Evolutionary conservation across 2,329 filamentous ascomycete species (phyloP).

Genomic region (Pyrenophora graminea): DNA sequence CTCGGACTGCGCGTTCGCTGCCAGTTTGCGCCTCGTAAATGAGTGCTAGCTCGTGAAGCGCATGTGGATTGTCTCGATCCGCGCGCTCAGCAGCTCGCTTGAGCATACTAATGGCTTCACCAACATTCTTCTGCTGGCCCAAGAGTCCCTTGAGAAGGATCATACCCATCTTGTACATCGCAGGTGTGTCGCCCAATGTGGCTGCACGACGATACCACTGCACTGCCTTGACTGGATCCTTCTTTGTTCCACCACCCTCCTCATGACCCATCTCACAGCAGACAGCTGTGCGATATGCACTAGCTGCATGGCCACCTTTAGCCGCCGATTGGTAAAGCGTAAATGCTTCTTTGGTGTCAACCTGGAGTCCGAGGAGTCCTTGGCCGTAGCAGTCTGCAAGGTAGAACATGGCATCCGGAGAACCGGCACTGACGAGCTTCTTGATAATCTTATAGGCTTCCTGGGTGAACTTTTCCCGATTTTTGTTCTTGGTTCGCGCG

Average conservation of each 20-base stretch:
- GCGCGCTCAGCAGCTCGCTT: conserved; percentile 90
- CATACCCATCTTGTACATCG: conserved; percentile 99
- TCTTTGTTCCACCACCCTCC: conserved; percentile 88
- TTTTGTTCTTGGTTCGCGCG: conserved; percentile 63
- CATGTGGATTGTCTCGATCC: conserved; percentile 89
- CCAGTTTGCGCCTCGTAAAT: conserved; percentile 70
- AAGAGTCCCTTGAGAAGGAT: conserved; percentile 90
- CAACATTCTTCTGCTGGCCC: conserved; percentile 79
- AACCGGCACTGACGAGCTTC: conserved; percentile 75
- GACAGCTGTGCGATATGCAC: conserved; percentile 91
- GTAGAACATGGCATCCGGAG: conserved; percentile 89
- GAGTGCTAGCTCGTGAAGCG: conserved; percentile 80
- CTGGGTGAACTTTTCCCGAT: conserved; percentile 78
- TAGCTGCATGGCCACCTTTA: conserved; percentile 81
- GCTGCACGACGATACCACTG: conserved; percentile 98
- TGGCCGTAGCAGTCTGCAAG: conserved; percentile 87
- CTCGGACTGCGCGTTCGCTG: conserved; percentile 67
- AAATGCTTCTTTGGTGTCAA: conserved; percentile 91
- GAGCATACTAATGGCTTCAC: conserved; percentile 88
- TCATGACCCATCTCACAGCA: conserved; percentile 97
- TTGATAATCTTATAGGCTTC: conserved; percentile 92
- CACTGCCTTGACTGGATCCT: conserved; percentile 89
- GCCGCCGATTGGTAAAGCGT: conserved; percentile 91
- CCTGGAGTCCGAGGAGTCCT: conserved; percentile 75
- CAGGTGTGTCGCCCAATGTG: conserved; percentile 83